Base-by-base conservation (phyloP, 345 rosid genomes). In the Diplotaxis tenuifolia region DNA sequence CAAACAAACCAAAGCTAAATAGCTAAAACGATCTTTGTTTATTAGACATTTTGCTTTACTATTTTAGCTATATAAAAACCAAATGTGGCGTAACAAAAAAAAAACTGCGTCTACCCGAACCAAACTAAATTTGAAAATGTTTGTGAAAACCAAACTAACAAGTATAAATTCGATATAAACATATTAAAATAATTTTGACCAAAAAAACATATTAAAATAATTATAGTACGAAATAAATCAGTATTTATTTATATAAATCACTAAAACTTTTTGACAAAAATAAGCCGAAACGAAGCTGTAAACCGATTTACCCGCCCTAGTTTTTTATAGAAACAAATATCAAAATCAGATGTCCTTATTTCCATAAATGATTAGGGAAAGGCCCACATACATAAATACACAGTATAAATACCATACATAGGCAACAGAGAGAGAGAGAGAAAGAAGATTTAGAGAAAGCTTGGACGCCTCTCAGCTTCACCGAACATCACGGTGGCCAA, bases 401-500 rank as follows among this genome's bases (percentile, higher is more conserved):
- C 22, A 42, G 18, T 18, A 73, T 22, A 47, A 55, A 42, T 42
- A 42, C 50, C 19, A 68, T 14, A 63, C 18, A 42, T 20, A 47
- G n/a, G 54, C 32, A 75, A 61, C 45, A 61, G 18, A 67, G 62
- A 67, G 25, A 60, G 22, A 47, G 5, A 47, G 22, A 50, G 5
- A 52, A n/a, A n/a, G n/a, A n/a, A n/a, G 56, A 52, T 4, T 19
- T 9, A 52, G 57, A 52, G 28, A 53, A 49, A 65, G 62, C 65
- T 56, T 76, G 31, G 66, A 19, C 80, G 55, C 72, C 80, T 68
- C 79, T 77, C 72, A 76, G 62, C 61, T 49, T 32, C 40, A 70
- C 80, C 80, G 80, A 77, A 57, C 62, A 42, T 71, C 45, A 60
- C 76, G 80, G 76, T 65, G 73, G 72, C 80, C 45, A 14, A 59